Evolutionary conservation across 2,329 filamentous ascomycete genomes (phyloP).

Genomic region (Cladosporium cucumerinum): DNA sequence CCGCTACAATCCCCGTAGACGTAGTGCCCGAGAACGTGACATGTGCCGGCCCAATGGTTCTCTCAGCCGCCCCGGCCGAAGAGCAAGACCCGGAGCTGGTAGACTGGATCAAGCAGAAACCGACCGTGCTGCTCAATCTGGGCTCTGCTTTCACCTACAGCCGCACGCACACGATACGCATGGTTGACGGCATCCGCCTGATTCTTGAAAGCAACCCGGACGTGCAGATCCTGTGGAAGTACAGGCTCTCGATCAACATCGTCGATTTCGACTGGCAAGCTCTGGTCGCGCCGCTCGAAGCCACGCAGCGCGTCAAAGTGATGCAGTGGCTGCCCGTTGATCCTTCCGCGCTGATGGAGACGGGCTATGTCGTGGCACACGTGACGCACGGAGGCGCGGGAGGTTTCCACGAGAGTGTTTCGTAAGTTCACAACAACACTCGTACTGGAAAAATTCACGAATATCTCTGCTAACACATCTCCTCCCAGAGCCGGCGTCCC

Average conservation of each 20-base stretch:
- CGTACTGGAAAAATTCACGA: background rate
- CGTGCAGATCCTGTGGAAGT: constrained; percentile 12
- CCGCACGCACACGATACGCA: background rate
- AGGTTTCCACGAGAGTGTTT: constrained; percentile 11
- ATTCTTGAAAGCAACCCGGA: background rate
- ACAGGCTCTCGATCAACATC: background rate
- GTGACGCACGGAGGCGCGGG: constrained; percentile 7
- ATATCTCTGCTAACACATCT: background rate
- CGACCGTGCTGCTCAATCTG: constrained; percentile 9
- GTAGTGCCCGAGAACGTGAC: constrained; percentile 7
- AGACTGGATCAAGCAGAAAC: background rate
- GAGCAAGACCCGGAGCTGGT: constrained; percentile 12
- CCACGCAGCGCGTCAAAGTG: constrained; percentile 2
- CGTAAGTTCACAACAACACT: background rate
- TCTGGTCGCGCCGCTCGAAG: background rate
- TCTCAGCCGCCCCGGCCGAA: constrained; percentile 2
- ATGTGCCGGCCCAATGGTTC: background rate
- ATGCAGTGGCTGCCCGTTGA: constrained; percentile 7
- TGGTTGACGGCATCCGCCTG: background rate
- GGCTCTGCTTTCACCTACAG: constrained; percentile 11
- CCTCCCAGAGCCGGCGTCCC: constrained; percentile 7
- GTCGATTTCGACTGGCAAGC: constrained; percentile 10
- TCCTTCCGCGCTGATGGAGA: background rate
- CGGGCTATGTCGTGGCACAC: background rate
- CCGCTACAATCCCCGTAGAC: constrained; percentile 6